Base-by-base conservation (phyloP, 495 filamentous ascomycete genomes). In the Chaetomium tenue region DNA sequence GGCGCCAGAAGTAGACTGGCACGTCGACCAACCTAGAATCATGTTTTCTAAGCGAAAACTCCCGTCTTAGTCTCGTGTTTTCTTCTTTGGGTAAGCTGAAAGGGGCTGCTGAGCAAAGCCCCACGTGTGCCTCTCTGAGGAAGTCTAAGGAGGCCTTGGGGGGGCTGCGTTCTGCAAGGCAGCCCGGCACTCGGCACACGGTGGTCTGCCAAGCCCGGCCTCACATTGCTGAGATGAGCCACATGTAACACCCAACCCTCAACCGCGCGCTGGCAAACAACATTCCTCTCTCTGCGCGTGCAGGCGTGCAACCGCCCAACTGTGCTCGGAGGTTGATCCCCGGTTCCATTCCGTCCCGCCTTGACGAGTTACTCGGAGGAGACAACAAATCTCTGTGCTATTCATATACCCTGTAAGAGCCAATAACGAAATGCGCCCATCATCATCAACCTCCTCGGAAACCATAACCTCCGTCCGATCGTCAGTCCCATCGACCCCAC, bases 181-280 rank as follows among this genome's bases (percentile, higher is more conserved):
- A 52, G 48, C 22, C 23, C 48, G 48, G 48, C 22, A 52, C 48
- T 52, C 48, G 48, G 48, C 48, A 52, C 48, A 52, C 9, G 48
- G 22, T 25, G 20, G 22, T 23, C 2, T 16, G 48, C 22, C 48
- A 52, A 52, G 48, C 23, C 48, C 11, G 16, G 23, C 26, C 23
- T 26, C 48, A 16, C 48, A 16, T 26, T 26, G 12, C 48, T 52
- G 48, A 25, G 48, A 23, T 52, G 48, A 52, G 48, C 48, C 48
- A 52, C 48, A 52, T 52, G 48, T 26, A 52, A 52, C 48, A 11
- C 33, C 20, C 20, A 50, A 22, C 47, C 8, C 47, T 50, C 47
- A 50, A 50, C n/a, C 47, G 47, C 20, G 6, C 11, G 47, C 20
- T 23, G 12, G 48, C 48, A 52, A 52, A 52, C 48, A 44, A 18